These are phyloP conservation scores for Leucocoprinus sp. DNA, from an alignment of 768 basidiomycete species.

Conservation along the genomic window DNA sequence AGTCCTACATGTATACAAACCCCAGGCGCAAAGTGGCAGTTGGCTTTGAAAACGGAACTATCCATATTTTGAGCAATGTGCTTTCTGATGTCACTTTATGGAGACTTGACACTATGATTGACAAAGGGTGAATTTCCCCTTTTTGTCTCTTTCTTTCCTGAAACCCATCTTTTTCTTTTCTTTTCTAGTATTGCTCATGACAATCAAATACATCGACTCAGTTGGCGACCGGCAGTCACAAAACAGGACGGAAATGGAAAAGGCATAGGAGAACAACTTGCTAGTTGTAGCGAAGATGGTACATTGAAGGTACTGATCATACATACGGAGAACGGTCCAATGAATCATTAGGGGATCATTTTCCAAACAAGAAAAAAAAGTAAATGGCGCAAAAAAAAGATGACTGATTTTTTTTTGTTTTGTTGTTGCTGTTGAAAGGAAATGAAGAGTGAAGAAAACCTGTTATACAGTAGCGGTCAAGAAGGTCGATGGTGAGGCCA, in stretches of 20 bases:
- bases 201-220: conserved; percentile 69
- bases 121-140: conserved; percentile 35
- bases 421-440: no score
- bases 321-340: no score
- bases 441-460: conserved; percentile 30
- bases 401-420: no score
- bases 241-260: conserved; percentile 16
- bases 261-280: conserved; percentile 46
- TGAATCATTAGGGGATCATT: no score
- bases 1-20: no score
- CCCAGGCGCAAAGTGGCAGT: conserved; percentile 58
- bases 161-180: background rate
- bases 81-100: conserved; percentile 30
- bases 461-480: conserved; percentile 64
- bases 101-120: conserved; percentile 36
- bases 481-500: no score
- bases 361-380: no score
- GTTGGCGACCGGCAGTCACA: conserved; percentile 62
- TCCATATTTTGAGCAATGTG: conserved; percentile 49
- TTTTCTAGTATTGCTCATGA: conserved; percentile 61
- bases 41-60: conserved; percentile 77
- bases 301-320: conserved; percentile 72
- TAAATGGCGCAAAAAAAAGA: background rate
- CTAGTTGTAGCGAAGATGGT: conserved; percentile 90
- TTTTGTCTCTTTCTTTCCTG: background rate